phyloP scores from a whole-genome alignment of 208 protist genomes.

The Angomonas desouzai region DNA sequence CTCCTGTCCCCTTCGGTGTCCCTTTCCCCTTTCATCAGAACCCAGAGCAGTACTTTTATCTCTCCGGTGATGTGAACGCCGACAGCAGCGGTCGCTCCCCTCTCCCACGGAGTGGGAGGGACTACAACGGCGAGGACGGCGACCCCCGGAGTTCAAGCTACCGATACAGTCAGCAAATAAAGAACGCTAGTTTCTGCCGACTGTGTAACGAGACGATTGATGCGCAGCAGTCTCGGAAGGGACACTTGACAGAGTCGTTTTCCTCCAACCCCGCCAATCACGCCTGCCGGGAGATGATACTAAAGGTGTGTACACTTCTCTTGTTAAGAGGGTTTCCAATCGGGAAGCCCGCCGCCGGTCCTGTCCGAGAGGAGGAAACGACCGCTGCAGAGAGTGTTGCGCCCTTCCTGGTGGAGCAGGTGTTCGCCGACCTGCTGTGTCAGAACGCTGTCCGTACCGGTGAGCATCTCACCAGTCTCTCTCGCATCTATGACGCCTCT shows the following conservation, averaged over 20 bases:
- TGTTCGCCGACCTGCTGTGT: background rate
- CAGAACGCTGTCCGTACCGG: background rate
- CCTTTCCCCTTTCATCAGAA: background rate
- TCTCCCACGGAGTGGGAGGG: too few species aligned
- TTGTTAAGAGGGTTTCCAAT: slow-evolving; percentile 68
- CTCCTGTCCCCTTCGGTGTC: background rate
- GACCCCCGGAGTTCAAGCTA: background rate
- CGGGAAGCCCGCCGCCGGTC: too few species aligned
- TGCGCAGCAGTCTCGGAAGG: slow-evolving; percentile 11
- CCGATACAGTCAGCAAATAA: background rate
- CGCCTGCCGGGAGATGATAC: slow-evolving; percentile 49
- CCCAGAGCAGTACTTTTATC: slow-evolving; percentile 1
- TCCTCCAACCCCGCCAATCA: slow-evolving; percentile 49
- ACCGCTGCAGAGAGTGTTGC: background rate
- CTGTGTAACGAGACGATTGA: slow-evolving; percentile 65
- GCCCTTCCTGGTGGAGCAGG: background rate
- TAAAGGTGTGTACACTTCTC: slow-evolving; percentile 63
- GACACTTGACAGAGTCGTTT: slow-evolving; percentile 37
- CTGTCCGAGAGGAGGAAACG: too few species aligned
- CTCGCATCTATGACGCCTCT: slow-evolving; percentile 20
- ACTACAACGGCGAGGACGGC: background rate
- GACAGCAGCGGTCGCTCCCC: background rate
- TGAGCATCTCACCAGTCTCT: slow-evolving; percentile 13
- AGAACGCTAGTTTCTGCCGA: slow-evolving; percentile 55
- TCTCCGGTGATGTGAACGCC: too few species aligned